phyloP scores from a whole-genome alignment of 2,329 filamentous ascomycete species.

The Fusarium lateritium region DNA sequence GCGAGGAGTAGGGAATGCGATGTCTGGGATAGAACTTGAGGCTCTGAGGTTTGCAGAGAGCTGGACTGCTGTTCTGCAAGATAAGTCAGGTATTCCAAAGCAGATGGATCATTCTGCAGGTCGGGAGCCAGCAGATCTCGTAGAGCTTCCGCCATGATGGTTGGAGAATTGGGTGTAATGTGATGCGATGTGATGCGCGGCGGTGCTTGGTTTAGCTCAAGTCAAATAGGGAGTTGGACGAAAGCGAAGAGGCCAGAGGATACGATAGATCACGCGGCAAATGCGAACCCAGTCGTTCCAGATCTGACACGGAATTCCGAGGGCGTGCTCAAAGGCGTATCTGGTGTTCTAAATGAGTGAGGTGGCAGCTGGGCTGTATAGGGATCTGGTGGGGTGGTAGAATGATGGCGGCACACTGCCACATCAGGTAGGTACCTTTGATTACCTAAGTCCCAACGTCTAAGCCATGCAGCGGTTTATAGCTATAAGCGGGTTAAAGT shows the following conservation, averaged over 20 bases:
- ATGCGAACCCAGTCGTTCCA: neutral
- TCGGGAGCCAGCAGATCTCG: slow-evolving; percentile 53
- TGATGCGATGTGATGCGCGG: slow-evolving; percentile 8
- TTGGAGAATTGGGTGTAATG: neutral
- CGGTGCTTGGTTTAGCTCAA: neutral
- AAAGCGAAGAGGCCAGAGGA: neutral
- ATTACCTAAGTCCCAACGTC: slow-evolving; percentile 30
- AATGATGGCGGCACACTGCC: slow-evolving; percentile 19
- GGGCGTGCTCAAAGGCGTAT: slow-evolving; percentile 6
- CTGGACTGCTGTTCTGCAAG: slow-evolving; percentile 83
- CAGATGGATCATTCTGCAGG: slow-evolving; percentile 63
- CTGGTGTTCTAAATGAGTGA: slow-evolving; percentile 34
- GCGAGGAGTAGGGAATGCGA: slow-evolving; percentile 86
- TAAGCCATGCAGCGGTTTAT: neutral
- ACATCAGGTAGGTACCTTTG: slow-evolving; percentile 14
- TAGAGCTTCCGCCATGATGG: slow-evolving; percentile 56
- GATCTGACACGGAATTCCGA: slow-evolving; percentile 7
- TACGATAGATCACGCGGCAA: neutral
- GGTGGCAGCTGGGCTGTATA: slow-evolving; percentile 35
- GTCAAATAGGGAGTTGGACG: neutral
- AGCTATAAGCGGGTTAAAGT: slow-evolving; percentile 4
- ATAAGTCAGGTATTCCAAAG: slow-evolving; percentile 80
- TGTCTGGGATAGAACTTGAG: slow-evolving; percentile 82
- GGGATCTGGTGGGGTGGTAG: slow-evolving; percentile 36
- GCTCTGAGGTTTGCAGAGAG: slow-evolving; percentile 81